Evolutionary conservation across 2,329 filamentous ascomycete species (phyloP).

Genomic region (Sporothrix protearum): DNA sequence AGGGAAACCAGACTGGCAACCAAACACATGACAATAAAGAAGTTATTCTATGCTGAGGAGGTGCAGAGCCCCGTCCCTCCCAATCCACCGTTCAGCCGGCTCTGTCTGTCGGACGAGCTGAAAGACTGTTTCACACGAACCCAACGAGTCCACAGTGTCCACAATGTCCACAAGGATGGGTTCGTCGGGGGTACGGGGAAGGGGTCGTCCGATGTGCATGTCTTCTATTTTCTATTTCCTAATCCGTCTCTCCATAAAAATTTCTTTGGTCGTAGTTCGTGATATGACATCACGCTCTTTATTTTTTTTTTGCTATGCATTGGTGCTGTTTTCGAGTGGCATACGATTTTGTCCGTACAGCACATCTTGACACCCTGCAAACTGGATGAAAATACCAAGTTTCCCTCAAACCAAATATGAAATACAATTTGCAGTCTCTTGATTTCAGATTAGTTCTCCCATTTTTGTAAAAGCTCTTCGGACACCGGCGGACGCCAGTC

Average conservation of each 20-base stretch:
- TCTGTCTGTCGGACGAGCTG: constrained; percentile 21
- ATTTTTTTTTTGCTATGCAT: background rate
- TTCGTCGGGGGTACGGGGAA: background rate
- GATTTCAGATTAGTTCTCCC: background rate
- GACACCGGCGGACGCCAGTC: no score
- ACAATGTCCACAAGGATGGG: constrained; percentile 5
- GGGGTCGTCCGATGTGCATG: background rate
- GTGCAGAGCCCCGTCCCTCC: constrained; percentile 19
- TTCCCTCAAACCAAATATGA: no score
- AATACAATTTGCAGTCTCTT: no score
- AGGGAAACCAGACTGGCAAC: no score
- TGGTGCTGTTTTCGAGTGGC: background rate
- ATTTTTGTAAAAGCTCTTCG: no score
- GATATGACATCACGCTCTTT: background rate
- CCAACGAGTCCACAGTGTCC: constrained; percentile 9
- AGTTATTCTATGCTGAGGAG: background rate
- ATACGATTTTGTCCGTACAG: no score
- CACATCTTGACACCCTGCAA: background rate
- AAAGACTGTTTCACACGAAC: constrained; percentile 17
- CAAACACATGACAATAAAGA: background rate
- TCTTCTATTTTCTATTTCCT: background rate
- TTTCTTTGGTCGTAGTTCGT: background rate
- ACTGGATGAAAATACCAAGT: no score
- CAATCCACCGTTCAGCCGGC: constrained; percentile 22
- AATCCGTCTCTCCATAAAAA: background rate